Evolutionary conservation across 169 alveolate genomes (phyloP), one percentile per base, ranked within the genome.

Genomic region (Plasmodium coatneyi): DNA sequence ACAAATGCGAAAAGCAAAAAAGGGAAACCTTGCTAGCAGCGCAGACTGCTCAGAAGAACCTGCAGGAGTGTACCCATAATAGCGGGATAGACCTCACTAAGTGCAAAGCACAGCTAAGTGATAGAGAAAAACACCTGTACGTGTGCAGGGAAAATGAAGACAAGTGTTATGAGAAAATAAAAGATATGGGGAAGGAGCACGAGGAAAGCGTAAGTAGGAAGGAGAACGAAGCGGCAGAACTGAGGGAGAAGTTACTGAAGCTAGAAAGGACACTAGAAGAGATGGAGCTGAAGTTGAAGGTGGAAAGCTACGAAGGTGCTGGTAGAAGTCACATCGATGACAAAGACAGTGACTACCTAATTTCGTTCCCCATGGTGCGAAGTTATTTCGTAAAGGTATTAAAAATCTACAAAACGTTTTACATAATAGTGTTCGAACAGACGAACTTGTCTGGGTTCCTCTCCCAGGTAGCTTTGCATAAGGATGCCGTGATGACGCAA

Each of bases 321-420:
- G 12, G 25, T 25, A 30, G 79, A 5, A 30, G 76, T 25, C 5
- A n/a, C 52, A 28, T n/a, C 6, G 56, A 72, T 19, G 79, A 43
- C 36, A 5, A 49, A 36, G 43, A 72, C 14, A 71, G 56, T 12
- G 79, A 84, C 71, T 84, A 84, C 54, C 34, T 84, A 84, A 84
- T 84, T 6, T 84, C 92, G 5, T 84, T 72, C 36, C 39, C 60
- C 9, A 84, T 84, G 19, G 43, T 84, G 25, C 72, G 34, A 56
- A 49, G 25, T 28, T 84, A 84, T 72, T 72, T 71, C 76, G 6
- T 41, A 5, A 84, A 84, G 54, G 76, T 84, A 16, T 84, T 41
- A 28, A 74, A 84, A 84, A 84, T 84, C 72, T 84, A 84, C 79
- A 84, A 84, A 72, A 84, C 92, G 22, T 34, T 84, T 43, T 84